Base-by-base conservation (phyloP, 73 alveolate species). In the Paramecium caudatum region DNA sequence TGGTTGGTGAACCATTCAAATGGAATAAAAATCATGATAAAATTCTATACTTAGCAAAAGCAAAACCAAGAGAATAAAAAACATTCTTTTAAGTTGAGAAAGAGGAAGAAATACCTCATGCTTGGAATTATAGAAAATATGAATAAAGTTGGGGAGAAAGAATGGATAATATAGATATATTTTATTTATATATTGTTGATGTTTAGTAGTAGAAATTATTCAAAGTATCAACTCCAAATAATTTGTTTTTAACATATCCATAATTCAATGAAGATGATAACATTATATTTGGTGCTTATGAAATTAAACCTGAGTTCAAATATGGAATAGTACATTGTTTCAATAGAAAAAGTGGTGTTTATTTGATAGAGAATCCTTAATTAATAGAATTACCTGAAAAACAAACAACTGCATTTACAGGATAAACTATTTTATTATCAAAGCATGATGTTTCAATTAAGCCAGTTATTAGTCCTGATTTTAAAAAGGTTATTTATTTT, bases 291-390 rank as follows among this genome's bases (percentile, higher is more conserved):
- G 74, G 80, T 12, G 93, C 82, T 4, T 86, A 86, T 86, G 30
- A 86, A 86, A 30, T 62, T 16, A 48, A 61, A 13, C 85, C 85
- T 37, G 93, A 86, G 65, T 86, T 86, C 34, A 86, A 63, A 30
- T 86, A 86, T 86, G 93, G 93, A 25, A 86, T 86, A 23, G 65
- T 86, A 32, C 93, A 86, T 63, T 86, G 93, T 37, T 86, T 86
- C 45, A 86, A 86, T 21, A 61, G 93, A 25, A 27, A 23, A 5
- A 41, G 85, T 17, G 88, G 55, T 2, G 45, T 86, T 12, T 86
- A 62, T 25, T 21, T 63, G 15, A 34, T 86, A 5, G 88, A 86
- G 2, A 8, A 86, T 0, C 87, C 90, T 21, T 19, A 50, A 55
- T 32, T 70, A 13, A 16, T 55, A 15, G 92, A 83, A 15, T 65